Evolutionary conservation across 495 filamentous ascomycete genomes (phyloP).

Genomic region (Amphirosellinia nigrospora): DNA sequence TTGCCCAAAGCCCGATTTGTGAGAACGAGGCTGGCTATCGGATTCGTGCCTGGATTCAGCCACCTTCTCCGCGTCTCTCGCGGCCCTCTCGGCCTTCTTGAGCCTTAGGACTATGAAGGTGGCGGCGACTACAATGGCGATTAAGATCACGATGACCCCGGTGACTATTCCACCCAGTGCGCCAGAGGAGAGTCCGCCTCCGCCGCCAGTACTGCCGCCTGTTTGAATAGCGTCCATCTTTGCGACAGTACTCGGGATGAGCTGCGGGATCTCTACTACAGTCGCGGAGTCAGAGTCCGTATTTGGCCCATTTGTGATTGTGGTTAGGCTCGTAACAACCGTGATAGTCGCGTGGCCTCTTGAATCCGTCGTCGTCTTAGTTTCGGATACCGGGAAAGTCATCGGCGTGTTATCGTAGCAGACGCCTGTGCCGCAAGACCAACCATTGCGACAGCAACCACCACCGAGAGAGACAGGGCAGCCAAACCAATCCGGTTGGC

Average conservation of each 20-base stretch:
- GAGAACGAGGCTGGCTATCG: conserved; percentile 33
- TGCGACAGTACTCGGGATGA: conserved; percentile 46
- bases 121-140: conserved; percentile 44
- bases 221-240: conserved; percentile 42
- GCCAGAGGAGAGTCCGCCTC: conserved; percentile 37
- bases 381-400: conserved; percentile 41
- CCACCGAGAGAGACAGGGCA: conserved; percentile 47
- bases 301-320: conserved; percentile 35
- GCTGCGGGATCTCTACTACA: conserved; percentile 36
- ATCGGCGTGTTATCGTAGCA: conserved; percentile 47
- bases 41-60: conserved; percentile 43
- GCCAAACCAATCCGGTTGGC: conserved; percentile 41
- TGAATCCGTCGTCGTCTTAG: conserved; percentile 43
- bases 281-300: conserved; percentile 28
- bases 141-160: conserved; percentile 46
- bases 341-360: conserved; percentile 38
- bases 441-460: conserved; percentile 50
- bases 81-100: conserved; percentile 37
- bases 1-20: conserved; percentile 33
- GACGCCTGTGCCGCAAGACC: conserved; percentile 43
- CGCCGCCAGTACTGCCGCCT: conserved; percentile 4
- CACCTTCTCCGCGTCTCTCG: conserved; percentile 32
- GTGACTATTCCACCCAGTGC: conserved; percentile 54
- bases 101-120: conserved; percentile 49
- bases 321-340: conserved; percentile 35